A percentile compares a stretch with the other conserved stretches of the same genome.
phyloP scores from a whole-genome alignment of 208 protist species.

The Naegleria gruberi region DNA sequence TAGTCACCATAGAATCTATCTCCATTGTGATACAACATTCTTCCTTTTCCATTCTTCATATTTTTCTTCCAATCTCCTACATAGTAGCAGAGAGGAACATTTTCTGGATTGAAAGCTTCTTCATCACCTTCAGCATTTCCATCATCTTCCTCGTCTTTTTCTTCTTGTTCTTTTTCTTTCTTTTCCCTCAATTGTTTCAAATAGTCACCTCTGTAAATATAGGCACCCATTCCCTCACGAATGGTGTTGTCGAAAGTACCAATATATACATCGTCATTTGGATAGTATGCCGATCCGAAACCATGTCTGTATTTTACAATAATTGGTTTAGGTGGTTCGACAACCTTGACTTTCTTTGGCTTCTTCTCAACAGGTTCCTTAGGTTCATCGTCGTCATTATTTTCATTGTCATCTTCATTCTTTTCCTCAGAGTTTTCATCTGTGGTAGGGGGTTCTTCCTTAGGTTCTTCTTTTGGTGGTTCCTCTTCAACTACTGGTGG shows the following conservation, averaged over 20 bases:
- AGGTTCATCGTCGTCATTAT: background rate
- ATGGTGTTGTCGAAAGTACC: background rate
- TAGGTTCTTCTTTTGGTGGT: background rate
- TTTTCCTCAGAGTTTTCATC: background rate
- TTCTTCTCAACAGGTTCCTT: background rate
- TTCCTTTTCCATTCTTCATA: background rate
- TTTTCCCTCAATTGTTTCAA: background rate
- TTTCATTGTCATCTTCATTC: background rate
- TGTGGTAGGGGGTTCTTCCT: background rate
- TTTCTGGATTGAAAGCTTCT: background rate
- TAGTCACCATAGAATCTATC: background rate
- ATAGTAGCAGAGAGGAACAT: background rate
- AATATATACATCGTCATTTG: background rate
- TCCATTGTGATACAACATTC: background rate
- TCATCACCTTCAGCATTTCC: background rate
- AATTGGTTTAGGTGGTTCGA: background rate
- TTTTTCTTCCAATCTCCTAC: slow-evolving; percentile 62
- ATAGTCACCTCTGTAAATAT: background rate
- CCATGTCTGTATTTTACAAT: background rate
- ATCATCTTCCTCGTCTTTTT: background rate
- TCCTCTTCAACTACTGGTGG: background rate
- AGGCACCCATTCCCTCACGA: background rate
- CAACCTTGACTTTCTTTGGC: background rate
- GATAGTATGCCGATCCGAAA: background rate
- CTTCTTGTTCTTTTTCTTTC: background rate